Base-by-base conservation (phyloP, 1,284 basidiomycete species). In the Tremellales sp. region DNA sequence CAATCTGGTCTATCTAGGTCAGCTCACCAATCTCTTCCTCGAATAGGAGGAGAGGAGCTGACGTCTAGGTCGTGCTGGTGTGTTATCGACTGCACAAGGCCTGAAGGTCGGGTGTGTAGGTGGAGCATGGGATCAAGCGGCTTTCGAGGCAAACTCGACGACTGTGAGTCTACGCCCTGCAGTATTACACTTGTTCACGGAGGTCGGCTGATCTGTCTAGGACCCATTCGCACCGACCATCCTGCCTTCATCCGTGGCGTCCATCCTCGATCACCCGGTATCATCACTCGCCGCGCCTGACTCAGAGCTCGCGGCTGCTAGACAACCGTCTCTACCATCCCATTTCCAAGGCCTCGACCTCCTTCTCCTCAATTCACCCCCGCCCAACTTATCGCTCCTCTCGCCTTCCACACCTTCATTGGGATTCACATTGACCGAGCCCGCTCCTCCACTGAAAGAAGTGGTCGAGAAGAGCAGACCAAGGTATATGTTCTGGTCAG, bases 51-150 rank as follows among this genome's bases (percentile, higher is more conserved):
- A 25, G 12, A 22, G 2, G 19, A 17, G 29, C n/a, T 22, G 29
- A 35, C 35, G 23, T 11, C 12, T 19, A 93, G 90, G 82, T 70
- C 92, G 92, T 75, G 87, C 89, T 4, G 84, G 82, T 1, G 78
- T 89, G 3, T 76, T 93, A 45, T 89, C 83, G 1, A 91, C 90
- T 2, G 82, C 86, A 2, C 83, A 87, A 57, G 89, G 89, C 3
- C 76, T 96, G 35, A 84, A 87, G 52, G 86, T 96, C 62, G 90
- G 85, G 6, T 90, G 86, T 64, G 77, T 92, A 12, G 89, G 88
- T 26, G 91, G 91, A 2, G 74, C 76, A 25, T 89, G 85, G 62
- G 84, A 89, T 42, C 70, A 80, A 23, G 79, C 77, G 12, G 73
- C 84, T 19, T 89, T 65, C 56, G 59, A 68, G n/a, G 54, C 60